Evolutionary conservation across 2,329 filamentous ascomycete genomes (phyloP), one percentile per base, ranked within the genome.

Genomic region (Trichoderma brevicompactum): DNA sequence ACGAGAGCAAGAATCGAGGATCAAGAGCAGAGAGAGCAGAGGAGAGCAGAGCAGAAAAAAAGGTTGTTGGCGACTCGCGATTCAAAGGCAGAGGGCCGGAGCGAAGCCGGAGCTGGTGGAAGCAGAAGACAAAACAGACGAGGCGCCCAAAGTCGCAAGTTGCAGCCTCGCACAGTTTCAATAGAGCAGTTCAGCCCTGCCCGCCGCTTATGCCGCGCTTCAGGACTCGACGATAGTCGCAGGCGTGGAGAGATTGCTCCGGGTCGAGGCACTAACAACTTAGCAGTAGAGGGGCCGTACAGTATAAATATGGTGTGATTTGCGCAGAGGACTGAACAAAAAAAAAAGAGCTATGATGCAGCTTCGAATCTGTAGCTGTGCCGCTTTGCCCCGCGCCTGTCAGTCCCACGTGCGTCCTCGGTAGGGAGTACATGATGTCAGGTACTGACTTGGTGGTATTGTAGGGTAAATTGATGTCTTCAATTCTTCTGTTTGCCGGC

Each of bases 301-400:
- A 28, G 38, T 12, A 7, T 19, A 34, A 15, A 23, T n/a, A 48
- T 59, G 55, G 43, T 49, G 43, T 49, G 55, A 49, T 59, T 59
- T 48, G 41, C 41, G 43, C n/a, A 58, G 17, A 52, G 49, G 19
- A 12, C 13, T n/a, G 10, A 28, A 53, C 46, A 49, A 49, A 49
- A n/a, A n/a, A n/a, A n/a, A n/a, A n/a, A n/a, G n/a, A 49, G 46
- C 46, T 56, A n/a, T 43, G 53, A 56, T 56, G 53, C 53, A 19
- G 38, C 38, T 2, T 28, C 38, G 23, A 23, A 9, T 55, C 9
- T 53, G 52, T 10, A 55, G 53, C 23, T 10, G 38, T 7, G 46
- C 19, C 46, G 38, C 38, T 7, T 23, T 41, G 46, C 58, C 58
- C 58, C 58, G 58, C 58, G 23, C 6, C n/a, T 43, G 48, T 40